A percentile compares a stretch with the other conserved stretches of the same genome.
These are phyloP conservation scores for Penicillium arizonense DNA, from an alignment of 495 filamentous ascomycete genomes.

Conservation along the genomic window DNA sequence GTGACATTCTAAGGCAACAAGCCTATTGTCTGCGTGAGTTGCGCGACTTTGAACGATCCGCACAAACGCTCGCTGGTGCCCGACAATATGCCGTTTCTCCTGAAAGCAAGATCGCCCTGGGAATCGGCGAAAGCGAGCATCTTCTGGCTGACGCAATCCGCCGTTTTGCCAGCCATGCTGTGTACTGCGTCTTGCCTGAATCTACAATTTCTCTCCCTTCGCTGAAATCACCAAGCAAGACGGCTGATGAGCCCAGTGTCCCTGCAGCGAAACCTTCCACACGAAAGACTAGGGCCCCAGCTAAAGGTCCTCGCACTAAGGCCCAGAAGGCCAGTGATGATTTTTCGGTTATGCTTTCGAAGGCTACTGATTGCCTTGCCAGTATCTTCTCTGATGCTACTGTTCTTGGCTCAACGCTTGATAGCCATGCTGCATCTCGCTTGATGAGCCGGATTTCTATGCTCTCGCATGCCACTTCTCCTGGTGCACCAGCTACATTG, in stretches of 20 bases:
- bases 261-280: conserved; percentile 21
- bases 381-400: conserved; percentile 39
- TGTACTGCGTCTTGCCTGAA: conserved; percentile 85
- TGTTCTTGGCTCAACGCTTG: conserved; percentile 43
- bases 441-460: conserved; percentile 49
- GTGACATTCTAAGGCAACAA: conserved; percentile 62
- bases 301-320: conserved; percentile 28
- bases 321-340: conserved; percentile 36
- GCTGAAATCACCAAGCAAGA: conserved; percentile 37
- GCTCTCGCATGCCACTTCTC: conserved; percentile 42
- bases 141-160: conserved; percentile 57
- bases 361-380: conserved; percentile 38
- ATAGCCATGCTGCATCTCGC: conserved; percentile 43
- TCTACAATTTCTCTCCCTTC: conserved; percentile 85
- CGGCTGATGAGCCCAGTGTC: conserved; percentile 15
- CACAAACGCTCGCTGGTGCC: conserved; percentile 30
- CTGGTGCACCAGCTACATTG: conserved; percentile 27
- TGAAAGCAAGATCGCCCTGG: conserved; percentile 39
- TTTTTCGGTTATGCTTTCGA: conserved; percentile 42
- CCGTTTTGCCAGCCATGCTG: conserved; percentile 72
- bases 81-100: conserved; percentile 33
- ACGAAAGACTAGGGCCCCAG: conserved; percentile 27
- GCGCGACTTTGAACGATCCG: conserved; percentile 40
- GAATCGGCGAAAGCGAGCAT: conserved; percentile 48
- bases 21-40: conserved; percentile 47